Conservation (phyloP, 176 grass and related monocot genomes). For the Bolboschoenus planiculmis region DNA sequence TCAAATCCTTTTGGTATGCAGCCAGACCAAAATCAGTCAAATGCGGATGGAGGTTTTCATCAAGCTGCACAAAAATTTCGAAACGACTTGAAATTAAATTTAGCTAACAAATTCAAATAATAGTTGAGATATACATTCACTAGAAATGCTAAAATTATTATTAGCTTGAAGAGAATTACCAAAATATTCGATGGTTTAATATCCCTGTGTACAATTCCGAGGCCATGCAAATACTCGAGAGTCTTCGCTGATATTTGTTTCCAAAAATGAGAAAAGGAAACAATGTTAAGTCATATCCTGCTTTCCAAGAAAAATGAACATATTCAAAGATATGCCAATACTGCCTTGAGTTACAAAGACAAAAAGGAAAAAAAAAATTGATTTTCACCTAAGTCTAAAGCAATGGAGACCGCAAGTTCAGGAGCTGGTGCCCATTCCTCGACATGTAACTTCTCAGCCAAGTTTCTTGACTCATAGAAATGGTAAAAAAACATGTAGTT, state of each 20-base stretch:
- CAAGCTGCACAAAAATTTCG: conserved; percentile 43
- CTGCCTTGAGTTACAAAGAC: not conserved
- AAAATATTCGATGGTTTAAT: conserved; percentile 98
- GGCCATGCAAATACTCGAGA: conserved; percentile 59
- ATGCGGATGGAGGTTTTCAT: conserved; percentile 55
- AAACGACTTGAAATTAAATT: conserved; percentile 19
- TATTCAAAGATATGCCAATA: not conserved
- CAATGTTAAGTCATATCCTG: conserved; percentile 18
- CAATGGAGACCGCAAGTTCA: conserved; percentile 54
- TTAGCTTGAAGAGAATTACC: conserved; percentile 43
- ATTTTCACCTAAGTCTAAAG: conserved; percentile 59
- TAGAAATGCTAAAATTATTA: conserved; percentile 25
- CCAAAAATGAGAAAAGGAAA: conserved; percentile 13
- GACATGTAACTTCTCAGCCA: conserved; percentile 70
- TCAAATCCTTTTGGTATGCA: conserved; percentile 91
- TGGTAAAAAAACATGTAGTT: conserved; percentile 87
- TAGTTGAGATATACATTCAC: not conserved
- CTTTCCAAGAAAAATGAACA: not conserved
- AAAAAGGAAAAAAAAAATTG: not conserved
- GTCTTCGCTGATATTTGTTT: conserved; percentile 46
- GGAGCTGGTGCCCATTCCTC: conserved; percentile 72
- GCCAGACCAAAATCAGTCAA: conserved; percentile 95
- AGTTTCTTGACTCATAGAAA: conserved; percentile 80
- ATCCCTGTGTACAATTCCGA: conserved; percentile 85
- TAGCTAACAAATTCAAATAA: not conserved